A percentile compares a stretch with the other conserved stretches of the same genome.
phyloP scores from a whole-genome alignment of 257 asterid species.

The Solanum sejunctum region DNA sequence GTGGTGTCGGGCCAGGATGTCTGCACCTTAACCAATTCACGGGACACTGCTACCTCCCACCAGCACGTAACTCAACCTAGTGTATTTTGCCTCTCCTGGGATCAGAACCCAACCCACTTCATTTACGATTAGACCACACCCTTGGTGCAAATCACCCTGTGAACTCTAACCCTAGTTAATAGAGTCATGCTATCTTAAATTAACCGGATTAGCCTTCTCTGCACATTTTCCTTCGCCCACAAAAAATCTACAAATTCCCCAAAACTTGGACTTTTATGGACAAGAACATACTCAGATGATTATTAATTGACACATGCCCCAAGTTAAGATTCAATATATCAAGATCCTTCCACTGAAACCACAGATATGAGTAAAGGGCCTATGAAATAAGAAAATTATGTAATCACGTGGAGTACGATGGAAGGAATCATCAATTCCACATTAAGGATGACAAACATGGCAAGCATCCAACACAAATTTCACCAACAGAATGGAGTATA shows the following conservation, averaged over 20 bases:
- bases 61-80: background rate
- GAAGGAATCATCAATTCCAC: background rate
- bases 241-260: background rate
- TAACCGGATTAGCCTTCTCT: background rate
- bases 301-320: background rate
- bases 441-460: background rate
- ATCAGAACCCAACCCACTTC: background rate
- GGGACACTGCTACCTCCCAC: background rate
- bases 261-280: background rate
- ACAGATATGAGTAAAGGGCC: background rate
- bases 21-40: background rate
- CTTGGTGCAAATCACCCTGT: background rate
- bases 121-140: background rate
- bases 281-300: background rate
- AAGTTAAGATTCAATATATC: background rate
- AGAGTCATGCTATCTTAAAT: background rate
- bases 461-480: background rate
- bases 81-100: background rate
- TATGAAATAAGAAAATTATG: background rate
- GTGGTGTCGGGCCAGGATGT: background rate
- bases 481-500: background rate
- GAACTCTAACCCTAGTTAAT: background rate
- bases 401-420: background rate
- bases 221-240: background rate
- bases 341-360: background rate